Evolutionary conservation across 305 asterid genomes (phyloP).

Genomic region (Fraxinus paxiana): DNA sequence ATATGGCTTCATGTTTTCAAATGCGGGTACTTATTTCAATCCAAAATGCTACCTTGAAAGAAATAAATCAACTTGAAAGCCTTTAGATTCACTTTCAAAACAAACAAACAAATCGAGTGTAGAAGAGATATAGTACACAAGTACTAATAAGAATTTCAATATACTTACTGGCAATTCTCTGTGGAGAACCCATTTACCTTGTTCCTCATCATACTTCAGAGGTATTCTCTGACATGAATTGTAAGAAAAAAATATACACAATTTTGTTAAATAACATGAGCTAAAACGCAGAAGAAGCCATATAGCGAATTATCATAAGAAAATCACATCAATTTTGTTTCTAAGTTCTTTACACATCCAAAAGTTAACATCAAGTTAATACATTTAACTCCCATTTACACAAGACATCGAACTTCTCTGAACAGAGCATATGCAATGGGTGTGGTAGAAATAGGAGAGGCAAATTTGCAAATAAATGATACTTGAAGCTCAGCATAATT

Average conservation of each 20-base stretch:
- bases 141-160: not conserved
- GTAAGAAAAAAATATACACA: not conserved
- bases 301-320: not conserved
- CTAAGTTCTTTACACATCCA: not conserved
- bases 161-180: constrained; percentile 71
- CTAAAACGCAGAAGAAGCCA: constrained; percentile 15
- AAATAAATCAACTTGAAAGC: not conserved
- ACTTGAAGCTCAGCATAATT: not conserved
- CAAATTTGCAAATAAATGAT: not conserved
- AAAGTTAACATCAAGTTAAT: constrained; percentile 6
- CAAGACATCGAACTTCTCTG: not conserved
- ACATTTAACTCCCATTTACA: not conserved
- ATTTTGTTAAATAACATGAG: not conserved
- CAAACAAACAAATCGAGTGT: not conserved
- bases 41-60: not conserved
- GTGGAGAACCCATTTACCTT: constrained; percentile 60
- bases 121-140: not conserved
- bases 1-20: not conserved
- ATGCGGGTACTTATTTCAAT: not conserved
- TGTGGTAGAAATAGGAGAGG: not conserved
- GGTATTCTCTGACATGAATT: constrained; percentile 61
- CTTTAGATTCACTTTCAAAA: not conserved
- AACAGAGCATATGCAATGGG: not conserved
- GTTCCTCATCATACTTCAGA: constrained; percentile 47
- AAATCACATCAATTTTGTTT: not conserved